phyloP scores from a whole-genome alignment of 148 eudicot genomes.

The Camellia japonica region DNA sequence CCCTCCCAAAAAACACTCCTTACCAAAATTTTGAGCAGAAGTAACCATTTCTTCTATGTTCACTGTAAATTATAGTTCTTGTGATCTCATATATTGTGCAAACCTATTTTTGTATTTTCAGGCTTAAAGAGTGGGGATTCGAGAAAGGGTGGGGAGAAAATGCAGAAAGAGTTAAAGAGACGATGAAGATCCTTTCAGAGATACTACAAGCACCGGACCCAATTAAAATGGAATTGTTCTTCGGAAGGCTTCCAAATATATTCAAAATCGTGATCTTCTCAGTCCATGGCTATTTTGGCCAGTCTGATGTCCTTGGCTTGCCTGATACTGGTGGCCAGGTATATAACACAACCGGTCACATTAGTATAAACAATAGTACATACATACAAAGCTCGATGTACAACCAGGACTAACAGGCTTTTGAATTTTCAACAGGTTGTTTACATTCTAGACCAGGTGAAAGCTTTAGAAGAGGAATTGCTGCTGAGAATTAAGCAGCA shows the following conservation, averaged over 20 bases:
- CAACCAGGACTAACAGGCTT: background rate
- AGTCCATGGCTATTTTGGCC: constrained; percentile 67
- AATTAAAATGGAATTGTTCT: constrained; percentile 37
- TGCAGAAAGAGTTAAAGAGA: constrained; percentile 44
- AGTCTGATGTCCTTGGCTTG: constrained; percentile 60
- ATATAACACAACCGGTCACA: background rate
- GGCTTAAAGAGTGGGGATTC: constrained; percentile 63
- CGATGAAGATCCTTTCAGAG: constrained; percentile 58
- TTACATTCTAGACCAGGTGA: constrained; percentile 70
- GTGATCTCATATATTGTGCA: background rate
- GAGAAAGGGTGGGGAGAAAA: constrained; percentile 73
- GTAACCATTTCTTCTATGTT: constrained; percentile 22
- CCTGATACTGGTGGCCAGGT: constrained; percentile 84
- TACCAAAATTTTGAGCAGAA: constrained; percentile 43
- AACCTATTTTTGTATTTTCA: constrained; percentile 15
- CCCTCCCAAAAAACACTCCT: constrained; percentile 43
- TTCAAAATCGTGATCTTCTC: constrained; percentile 58
- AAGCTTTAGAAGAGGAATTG: constrained; percentile 61
- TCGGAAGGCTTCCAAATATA: constrained; percentile 46
- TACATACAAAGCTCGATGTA: background rate
- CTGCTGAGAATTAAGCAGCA: constrained; percentile 54
- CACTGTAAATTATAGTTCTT: background rate
- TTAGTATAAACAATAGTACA: background rate
- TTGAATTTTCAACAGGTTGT: constrained; percentile 40
- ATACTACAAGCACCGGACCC: constrained; percentile 63